Conservation (phyloP, 139 green algal genomes). For the Micractinium sp. region DNA sequence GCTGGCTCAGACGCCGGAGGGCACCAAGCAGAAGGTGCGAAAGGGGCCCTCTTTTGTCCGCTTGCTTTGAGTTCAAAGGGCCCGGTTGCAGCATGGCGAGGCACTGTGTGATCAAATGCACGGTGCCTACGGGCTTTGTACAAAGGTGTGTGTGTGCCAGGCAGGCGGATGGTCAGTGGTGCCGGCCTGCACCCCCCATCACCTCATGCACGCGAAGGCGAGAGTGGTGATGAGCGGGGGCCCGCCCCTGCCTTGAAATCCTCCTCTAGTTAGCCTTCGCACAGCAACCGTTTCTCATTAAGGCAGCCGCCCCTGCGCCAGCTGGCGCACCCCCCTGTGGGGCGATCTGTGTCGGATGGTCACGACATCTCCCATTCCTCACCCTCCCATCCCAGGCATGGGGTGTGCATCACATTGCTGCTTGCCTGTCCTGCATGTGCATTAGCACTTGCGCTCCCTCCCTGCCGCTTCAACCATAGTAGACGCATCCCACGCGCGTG, state of each 20-base stretch:
- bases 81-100: no score
- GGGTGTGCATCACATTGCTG: no score
- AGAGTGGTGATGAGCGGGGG: conserved; percentile 48
- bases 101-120: no score
- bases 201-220: conserved; percentile 16
- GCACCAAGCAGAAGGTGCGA: conserved; percentile 80
- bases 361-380: conserved; percentile 14
- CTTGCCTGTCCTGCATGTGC: background rate
- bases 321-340: background rate
- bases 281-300: conserved; percentile 46
- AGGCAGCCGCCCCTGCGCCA: conserved; percentile 4
- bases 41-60: no score
- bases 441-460: no score
- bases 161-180: background rate
- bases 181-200: background rate
- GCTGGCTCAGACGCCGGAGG: conserved; percentile 85
- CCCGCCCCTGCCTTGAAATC: conserved; percentile 23
- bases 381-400: conserved; percentile 2
- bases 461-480: no score
- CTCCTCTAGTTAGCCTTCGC: conserved; percentile 53
- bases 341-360: conserved; percentile 46
- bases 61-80: no score
- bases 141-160: background rate
- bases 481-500: no score
- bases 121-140: no score